Evolutionary conservation across 495 filamentous ascomycete genomes (phyloP).

Genomic region (Staphylotrichum tortipilum): DNA sequence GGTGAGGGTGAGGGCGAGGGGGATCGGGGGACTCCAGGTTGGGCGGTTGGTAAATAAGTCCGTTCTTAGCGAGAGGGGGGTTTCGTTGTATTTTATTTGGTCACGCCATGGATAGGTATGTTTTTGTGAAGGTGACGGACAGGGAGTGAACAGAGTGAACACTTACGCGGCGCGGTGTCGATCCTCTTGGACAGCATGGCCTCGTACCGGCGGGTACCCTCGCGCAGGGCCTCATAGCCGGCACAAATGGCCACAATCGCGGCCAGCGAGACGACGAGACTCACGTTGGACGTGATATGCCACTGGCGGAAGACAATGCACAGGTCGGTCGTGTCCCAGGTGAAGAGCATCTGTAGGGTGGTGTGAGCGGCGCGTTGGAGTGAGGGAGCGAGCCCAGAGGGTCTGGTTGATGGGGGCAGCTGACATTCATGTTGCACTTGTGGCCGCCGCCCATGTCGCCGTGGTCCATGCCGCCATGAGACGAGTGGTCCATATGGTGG

Average conservation of each 20-base stretch:
- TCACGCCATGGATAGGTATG: constrained; percentile 2
- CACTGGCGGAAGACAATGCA: constrained; percentile 93
- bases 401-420: constrained; percentile 10
- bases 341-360: constrained; percentile 81
- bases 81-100: no score
- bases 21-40: constrained; percentile 1
- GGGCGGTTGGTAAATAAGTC: neutral
- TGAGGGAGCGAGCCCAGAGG: no score
- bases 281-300: constrained; percentile 64
- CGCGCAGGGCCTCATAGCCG: constrained; percentile 83
- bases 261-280: constrained; percentile 71
- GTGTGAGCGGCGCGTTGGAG: neutral
- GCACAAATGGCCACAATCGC: constrained; percentile 74
- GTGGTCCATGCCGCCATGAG: constrained; percentile 47
- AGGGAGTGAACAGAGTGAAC: neutral
- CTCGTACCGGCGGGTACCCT: constrained; percentile 69
- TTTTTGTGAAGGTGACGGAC: neutral
- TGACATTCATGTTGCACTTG: constrained; percentile 77
- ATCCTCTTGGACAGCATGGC: constrained; percentile 43
- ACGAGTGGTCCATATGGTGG: constrained; percentile 36
- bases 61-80: constrained; percentile 14
- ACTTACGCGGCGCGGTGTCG: constrained; percentile 50
- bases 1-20: neutral
- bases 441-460: constrained; percentile 19
- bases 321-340: constrained; percentile 82